Base-by-base conservation (phyloP, 169 alveolate genomes). In the Eimeria sp. region DNA sequence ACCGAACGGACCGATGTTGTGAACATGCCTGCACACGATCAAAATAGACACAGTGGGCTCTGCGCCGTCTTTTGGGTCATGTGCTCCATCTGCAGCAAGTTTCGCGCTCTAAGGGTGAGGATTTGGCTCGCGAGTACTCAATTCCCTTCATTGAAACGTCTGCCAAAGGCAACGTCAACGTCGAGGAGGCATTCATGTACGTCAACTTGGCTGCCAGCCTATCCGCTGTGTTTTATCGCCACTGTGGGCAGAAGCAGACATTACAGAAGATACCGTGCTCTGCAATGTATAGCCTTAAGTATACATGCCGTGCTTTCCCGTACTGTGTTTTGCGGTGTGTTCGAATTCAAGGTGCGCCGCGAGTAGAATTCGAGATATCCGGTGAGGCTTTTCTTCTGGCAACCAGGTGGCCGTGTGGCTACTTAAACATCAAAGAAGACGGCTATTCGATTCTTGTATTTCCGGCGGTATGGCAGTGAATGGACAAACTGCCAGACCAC, bases 61-160 rank as follows among this genome's bases (percentile, higher is more conserved):
- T 25, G 51, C 47, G 9, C 9, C 51, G 45, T 70, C 25, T 70
- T 73, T 75, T 16, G 54, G 84, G 45, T 76, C 16, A 34, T 76
- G 4, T 30, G 80, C 9, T 47, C 27, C 51, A 6, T 34, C 47
- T 89, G 95, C 95, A 90, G 95, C 89, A 90, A 72, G 95, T 90
- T 54, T 78, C 95, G 54, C 76, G 76, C 45, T 58, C 76, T 3
- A 72, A 78, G 89, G 95, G 95, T 30, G 82, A 90, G 95, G 91
- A 92, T 40, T 70, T 92, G 87, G 95, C 95, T 43, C 89, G 76
- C 65, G 92, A 92, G 67, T 92, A 92, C 43, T 83, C 54, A 13
- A 73, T 92, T 34, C 95, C 95, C 72, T 92, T 92, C 91, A 63
- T 92, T 34, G 95, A 92, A 76, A 75, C 95, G 63, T 72, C 90